phyloP scores from a whole-genome alignment of 306 rosid genomes.

The Sechiopsis laciniata region DNA sequence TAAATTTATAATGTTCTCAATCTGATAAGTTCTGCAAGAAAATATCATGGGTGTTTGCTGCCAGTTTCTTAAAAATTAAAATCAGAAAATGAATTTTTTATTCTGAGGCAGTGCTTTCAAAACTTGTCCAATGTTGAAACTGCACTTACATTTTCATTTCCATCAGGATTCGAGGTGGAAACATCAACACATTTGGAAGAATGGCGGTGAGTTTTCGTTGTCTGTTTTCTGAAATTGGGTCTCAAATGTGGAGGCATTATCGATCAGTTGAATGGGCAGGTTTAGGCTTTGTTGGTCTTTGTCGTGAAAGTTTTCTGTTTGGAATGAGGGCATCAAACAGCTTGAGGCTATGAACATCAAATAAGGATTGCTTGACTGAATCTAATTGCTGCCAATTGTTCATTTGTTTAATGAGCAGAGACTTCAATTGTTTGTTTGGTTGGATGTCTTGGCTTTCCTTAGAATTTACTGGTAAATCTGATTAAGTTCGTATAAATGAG shows the following conservation, averaged over 20 bases:
- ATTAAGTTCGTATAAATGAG: constrained; percentile 41
- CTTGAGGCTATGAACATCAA: background rate
- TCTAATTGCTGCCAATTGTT: constrained; percentile 26
- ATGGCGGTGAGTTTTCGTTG: background rate
- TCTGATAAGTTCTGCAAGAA: background rate
- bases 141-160: background rate
- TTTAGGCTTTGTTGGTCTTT: background rate
- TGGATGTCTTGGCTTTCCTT: constrained; percentile 42
- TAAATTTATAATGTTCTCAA: background rate
- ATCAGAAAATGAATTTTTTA: background rate
- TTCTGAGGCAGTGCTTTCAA: background rate
- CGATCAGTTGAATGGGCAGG: constrained; percentile 3
- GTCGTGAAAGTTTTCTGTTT: background rate
- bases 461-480: constrained; percentile 54
- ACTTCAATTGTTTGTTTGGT: constrained; percentile 34
- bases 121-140: constrained; percentile 2
- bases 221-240: background rate
- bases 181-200: background rate
- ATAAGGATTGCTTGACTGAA: constrained; percentile 24
- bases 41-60: background rate
- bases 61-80: background rate
- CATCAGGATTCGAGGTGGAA: background rate
- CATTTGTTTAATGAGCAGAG: constrained; percentile 18
- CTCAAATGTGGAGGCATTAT: constrained; percentile 1
- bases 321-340: background rate